Evolutionary conservation across 805 yeast genomes (phyloP).

Genomic region (Phaffomyces thermotolerans): DNA sequence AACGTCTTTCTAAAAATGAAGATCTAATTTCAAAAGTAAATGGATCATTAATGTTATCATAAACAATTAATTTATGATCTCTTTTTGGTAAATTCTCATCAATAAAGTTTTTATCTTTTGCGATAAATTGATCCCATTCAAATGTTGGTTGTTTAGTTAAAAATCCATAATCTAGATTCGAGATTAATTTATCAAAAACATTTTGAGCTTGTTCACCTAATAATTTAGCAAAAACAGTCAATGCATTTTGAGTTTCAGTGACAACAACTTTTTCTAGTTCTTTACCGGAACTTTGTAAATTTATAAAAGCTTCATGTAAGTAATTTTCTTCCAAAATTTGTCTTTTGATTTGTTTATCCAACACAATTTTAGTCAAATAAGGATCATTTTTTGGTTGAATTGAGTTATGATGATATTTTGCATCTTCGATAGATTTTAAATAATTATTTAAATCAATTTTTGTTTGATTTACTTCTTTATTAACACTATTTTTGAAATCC

Average conservation of each 20-base stretch:
- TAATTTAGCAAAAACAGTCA: slow-evolving; percentile 63
- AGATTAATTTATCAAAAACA: slow-evolving; percentile 57
- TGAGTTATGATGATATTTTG: slow-evolving; percentile 40
- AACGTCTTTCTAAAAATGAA: slow-evolving; percentile 81
- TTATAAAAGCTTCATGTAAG: slow-evolving; percentile 80
- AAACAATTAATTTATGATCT: slow-evolving; percentile 50
- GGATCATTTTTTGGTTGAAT: slow-evolving; percentile 67
- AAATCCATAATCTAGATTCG: slow-evolving; percentile 61
- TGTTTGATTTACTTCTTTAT: slow-evolving; percentile 61
- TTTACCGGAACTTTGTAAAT: slow-evolving; percentile 80
- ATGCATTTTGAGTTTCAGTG: slow-evolving; percentile 75
- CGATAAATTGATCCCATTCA: slow-evolving; percentile 85
- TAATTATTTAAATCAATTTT: slow-evolving; percentile 48
- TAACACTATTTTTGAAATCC: slow-evolving; percentile 75
- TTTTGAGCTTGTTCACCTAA: slow-evolving; percentile 69
- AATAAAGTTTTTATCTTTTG: slow-evolving; percentile 65
- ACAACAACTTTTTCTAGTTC: slow-evolving; percentile 86
- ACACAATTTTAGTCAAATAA: slow-evolving; percentile 56
- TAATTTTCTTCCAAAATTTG: slow-evolving; percentile 81
- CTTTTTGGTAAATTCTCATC: slow-evolving; percentile 57
- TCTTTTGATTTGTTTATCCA: slow-evolving; percentile 71
- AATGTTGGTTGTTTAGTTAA: slow-evolving; percentile 68
- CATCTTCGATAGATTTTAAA: slow-evolving; percentile 54
- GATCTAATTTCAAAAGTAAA: slow-evolving; percentile 62
- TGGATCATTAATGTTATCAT: slow-evolving; percentile 64